These are phyloP conservation scores for Nemania bipapillata DNA, from an alignment of 2,329 filamentous ascomycete species.

Conservation along the genomic window DNA sequence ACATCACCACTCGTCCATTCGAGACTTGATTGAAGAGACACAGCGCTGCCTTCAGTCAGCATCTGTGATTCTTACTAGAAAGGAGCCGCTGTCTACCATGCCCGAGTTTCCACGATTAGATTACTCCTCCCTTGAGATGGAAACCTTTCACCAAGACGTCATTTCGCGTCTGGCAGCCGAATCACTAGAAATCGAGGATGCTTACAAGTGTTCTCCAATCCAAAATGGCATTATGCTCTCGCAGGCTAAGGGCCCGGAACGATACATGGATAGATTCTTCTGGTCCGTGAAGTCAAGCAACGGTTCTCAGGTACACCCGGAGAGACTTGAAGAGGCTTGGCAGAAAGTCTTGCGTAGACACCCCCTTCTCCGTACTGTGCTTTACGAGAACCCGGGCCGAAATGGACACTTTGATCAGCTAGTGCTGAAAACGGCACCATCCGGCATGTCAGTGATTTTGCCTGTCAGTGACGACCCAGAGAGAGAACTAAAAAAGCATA, in stretches of 20 bases:
- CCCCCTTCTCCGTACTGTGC: slow-evolving; percentile 21
- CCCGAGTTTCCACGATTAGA: slow-evolving; percentile 24
- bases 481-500: slow-evolving; percentile 1
- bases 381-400: slow-evolving; percentile 12
- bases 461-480: background rate
- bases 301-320: background rate
- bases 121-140: slow-evolving; percentile 19
- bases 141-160: slow-evolving; percentile 4
- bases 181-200: slow-evolving; percentile 25
- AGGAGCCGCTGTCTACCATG: slow-evolving; percentile 1
- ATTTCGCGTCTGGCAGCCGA: background rate
- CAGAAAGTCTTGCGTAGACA: slow-evolving; percentile 23
- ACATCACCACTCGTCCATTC: slow-evolving; percentile 7
- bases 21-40: slow-evolving; percentile 26
- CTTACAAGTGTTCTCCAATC: slow-evolving; percentile 19
- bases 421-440: slow-evolving; percentile 11
- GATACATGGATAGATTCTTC: slow-evolving; percentile 19
- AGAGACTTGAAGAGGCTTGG: slow-evolving; percentile 19
- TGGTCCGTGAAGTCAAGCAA: slow-evolving; percentile 6
- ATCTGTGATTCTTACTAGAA: background rate
- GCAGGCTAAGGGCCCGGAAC: slow-evolving; percentile 14
- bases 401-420: slow-evolving; percentile 24
- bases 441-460: slow-evolving; percentile 3
- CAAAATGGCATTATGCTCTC: slow-evolving; percentile 24
- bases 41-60: slow-evolving; percentile 10